phyloP scores from a whole-genome alignment of 2,329 filamentous ascomycete genomes.

The Immersiporthe knoxdaviesiana region DNA sequence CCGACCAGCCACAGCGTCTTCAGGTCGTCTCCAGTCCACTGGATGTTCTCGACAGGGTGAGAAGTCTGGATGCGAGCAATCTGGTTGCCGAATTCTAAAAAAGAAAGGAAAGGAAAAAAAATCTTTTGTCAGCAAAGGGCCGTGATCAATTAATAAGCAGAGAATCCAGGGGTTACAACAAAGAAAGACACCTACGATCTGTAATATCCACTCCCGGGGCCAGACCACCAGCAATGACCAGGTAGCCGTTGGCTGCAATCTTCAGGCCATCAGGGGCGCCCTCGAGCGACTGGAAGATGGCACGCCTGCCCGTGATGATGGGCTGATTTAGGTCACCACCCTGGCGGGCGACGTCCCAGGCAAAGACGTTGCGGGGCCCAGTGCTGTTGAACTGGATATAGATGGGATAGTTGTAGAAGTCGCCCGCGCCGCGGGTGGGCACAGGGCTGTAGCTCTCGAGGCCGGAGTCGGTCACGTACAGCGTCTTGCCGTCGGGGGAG shows the following conservation, averaged over 20 bases:
- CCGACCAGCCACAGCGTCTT: conserved; percentile 3
- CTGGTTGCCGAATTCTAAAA: background rate
- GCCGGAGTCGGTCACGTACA: conserved; percentile 1
- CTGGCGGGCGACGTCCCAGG: conserved; percentile 4
- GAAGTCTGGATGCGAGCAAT: conserved; percentile 7
- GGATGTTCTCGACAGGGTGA: conserved; percentile 5
- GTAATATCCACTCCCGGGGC: background rate
- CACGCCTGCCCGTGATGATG: conserved; percentile 1
- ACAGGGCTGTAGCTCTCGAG: conserved; percentile 4
- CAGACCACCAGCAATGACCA: conserved; percentile 1
- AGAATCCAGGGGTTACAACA: background rate
- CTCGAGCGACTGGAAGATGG: conserved; percentile 7
- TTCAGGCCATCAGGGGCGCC: conserved; percentile 2
- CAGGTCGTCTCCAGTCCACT: background rate
- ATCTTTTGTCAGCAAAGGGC: background rate
- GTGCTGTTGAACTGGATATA: conserved; percentile 11
- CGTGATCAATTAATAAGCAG: background rate
- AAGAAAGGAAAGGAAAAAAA: too few relatives aligned
- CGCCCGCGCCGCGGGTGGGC: background rate
- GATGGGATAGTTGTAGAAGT: conserved; percentile 11
- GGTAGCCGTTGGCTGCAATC: background rate
- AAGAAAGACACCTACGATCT: background rate
- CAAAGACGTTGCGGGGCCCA: conserved; percentile 3
- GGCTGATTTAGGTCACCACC: conserved; percentile 1
- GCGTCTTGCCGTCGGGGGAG: conserved; percentile 6